phyloP scores from a whole-genome alignment of 208 protist genomes.

The Wallacemonas sp. region DNA sequence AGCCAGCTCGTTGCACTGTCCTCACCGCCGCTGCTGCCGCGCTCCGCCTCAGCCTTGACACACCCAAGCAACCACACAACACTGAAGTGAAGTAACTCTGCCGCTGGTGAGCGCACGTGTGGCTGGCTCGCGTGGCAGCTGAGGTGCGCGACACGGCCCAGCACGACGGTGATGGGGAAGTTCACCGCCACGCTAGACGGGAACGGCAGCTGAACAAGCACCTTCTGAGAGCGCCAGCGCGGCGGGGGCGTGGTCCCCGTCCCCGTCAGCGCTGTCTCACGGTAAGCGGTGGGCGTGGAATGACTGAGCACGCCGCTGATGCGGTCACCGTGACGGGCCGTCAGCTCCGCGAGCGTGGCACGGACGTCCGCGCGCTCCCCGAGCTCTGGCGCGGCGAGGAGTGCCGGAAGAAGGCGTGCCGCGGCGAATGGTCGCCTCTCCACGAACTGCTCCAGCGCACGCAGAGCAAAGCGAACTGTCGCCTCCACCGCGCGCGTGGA shows the following conservation, averaged over 20 bases:
- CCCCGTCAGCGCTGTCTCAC: no score
- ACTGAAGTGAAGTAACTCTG: constrained; percentile 87
- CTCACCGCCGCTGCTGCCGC: constrained; percentile 11
- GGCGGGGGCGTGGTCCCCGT: no score
- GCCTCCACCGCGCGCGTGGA: not conserved
- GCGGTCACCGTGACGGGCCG: constrained; percentile 26
- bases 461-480: constrained; percentile 1
- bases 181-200: constrained; percentile 10
- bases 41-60: constrained; percentile 24
- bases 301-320: constrained; percentile 38
- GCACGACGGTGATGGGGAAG: constrained; percentile 60
- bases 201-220: constrained; percentile 43
- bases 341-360: constrained; percentile 3
- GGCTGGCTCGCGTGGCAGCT: constrained; percentile 48
- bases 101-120: constrained; percentile 72
- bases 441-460: not conserved
- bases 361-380: not conserved
- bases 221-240: constrained; percentile 26
- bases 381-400: constrained; percentile 1
- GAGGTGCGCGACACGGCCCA: constrained; percentile 65
- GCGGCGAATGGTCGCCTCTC: not conserved
- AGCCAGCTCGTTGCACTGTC: not conserved
- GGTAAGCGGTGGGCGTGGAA: no score
- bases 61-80: constrained; percentile 63
- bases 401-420: constrained; percentile 3